Conservation (phyloP, 2,329 filamentous ascomycete genomes). For the Exserohilum rostratum region DNA sequence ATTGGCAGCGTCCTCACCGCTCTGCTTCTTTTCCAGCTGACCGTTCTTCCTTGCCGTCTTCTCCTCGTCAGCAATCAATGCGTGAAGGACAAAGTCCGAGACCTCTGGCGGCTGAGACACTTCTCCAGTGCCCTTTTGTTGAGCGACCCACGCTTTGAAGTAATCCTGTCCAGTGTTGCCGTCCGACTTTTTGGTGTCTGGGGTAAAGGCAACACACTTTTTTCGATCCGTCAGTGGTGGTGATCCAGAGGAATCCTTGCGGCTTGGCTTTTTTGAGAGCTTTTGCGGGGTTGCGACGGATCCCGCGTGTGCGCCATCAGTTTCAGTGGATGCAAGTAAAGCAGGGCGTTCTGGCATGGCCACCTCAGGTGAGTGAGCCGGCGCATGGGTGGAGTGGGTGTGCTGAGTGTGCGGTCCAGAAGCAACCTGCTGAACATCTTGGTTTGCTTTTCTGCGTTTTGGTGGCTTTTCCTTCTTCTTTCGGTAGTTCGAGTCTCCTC, state of each 20-base stretch:
- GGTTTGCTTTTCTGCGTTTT: constrained; percentile 25
- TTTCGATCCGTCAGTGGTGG: constrained; percentile 41
- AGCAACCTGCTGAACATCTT: constrained; percentile 5
- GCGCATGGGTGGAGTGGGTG: constrained; percentile 14
- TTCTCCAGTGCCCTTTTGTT: constrained; percentile 36
- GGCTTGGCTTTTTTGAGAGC: constrained; percentile 17
- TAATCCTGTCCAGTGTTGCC: constrained; percentile 60
- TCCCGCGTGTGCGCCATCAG: constrained; percentile 17
- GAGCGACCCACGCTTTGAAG: constrained; percentile 57
- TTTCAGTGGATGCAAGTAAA: constrained; percentile 43
- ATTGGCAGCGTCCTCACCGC: constrained; percentile 13
- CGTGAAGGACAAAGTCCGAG: constrained; percentile 34
- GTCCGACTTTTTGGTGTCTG: constrained; percentile 66
- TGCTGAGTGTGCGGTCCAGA: constrained; percentile 11
- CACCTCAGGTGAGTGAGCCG: constrained; percentile 30
- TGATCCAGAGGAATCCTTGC: constrained; percentile 29
- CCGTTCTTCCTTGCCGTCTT: constrained; percentile 21
- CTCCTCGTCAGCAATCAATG: constrained; percentile 21
- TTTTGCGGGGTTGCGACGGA: constrained; percentile 26
- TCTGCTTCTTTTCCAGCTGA: constrained; percentile 24
- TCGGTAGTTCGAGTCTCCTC: constrained; percentile 47
- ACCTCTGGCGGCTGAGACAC: constrained; percentile 32
- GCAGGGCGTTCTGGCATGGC: constrained; percentile 16
- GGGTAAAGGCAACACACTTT: constrained; percentile 70
- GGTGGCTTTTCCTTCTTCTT: constrained; percentile 37